phyloP scores from a whole-genome alignment of 441 rosid genomes.

The Brassica hybrid region DNA sequence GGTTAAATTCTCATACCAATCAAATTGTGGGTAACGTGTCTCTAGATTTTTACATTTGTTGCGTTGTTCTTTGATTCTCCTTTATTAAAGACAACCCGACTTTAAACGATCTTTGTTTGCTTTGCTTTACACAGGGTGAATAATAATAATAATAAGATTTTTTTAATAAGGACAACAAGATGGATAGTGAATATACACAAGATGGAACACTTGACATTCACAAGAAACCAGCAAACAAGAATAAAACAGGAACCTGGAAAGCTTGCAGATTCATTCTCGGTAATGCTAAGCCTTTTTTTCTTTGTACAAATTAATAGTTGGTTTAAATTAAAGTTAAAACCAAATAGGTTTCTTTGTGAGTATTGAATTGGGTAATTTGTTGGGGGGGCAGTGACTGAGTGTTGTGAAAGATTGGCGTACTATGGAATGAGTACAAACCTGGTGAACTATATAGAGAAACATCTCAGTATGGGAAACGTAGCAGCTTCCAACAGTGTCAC shows the following conservation, averaged over 20 bases:
- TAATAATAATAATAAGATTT: slow-evolving; percentile 5
- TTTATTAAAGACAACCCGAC: not conserved
- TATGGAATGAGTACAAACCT: slow-evolving; percentile 82
- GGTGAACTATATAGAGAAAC: slow-evolving; percentile 67
- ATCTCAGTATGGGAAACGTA: slow-evolving; percentile 55
- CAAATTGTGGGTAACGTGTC: not conserved
- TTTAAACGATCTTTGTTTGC: not conserved
- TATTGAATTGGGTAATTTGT: too few relatives aligned
- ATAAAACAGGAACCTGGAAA: slow-evolving; percentile 78
- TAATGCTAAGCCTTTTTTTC: slow-evolving; percentile 22
- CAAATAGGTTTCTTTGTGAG: too few relatives aligned
- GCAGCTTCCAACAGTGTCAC: slow-evolving; percentile 55
- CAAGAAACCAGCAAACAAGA: slow-evolving; percentile 63
- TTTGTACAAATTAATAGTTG: not conserved
- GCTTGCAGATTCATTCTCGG: slow-evolving; percentile 79
- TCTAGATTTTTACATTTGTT: not conserved
- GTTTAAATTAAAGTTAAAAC: too few relatives aligned
- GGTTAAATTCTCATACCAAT: not conserved
- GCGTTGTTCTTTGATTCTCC: not conserved
- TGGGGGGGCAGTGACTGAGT: slow-evolving; percentile 58
- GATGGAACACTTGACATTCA: slow-evolving; percentile 70
- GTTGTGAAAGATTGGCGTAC: slow-evolving; percentile 81
- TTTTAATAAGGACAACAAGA: slow-evolving; percentile 37
- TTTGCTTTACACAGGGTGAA: slow-evolving; percentile 12
- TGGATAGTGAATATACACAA: slow-evolving; percentile 49